Percentiles rank a stretch among this genome's conserved stretches.
Evolutionary conservation across 805 yeast genomes (phyloP).

Genomic region (Cyberlindnera bimundalis): DNA sequence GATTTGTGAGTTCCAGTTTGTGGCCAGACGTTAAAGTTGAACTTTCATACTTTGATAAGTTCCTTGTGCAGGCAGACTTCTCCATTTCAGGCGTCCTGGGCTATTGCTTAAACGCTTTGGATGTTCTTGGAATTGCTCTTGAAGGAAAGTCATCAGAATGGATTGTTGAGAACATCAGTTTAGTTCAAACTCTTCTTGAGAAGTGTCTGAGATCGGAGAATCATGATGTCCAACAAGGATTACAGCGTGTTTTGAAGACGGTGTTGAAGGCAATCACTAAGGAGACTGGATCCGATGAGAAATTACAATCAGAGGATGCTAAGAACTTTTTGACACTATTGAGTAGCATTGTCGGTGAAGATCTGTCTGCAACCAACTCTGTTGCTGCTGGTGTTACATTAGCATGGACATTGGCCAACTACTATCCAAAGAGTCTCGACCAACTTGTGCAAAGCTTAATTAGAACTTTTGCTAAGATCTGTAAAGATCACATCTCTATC

Average conservation of each 20-base stretch:
- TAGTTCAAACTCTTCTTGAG: conserved; percentile 71
- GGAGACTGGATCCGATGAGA: conserved; percentile 42
- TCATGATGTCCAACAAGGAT: conserved; percentile 81
- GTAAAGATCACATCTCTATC: conserved; percentile 78
- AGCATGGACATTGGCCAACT: conserved; percentile 77
- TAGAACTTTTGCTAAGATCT: conserved; percentile 84
- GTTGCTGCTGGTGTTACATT: conserved; percentile 84
- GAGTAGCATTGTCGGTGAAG: conserved; percentile 71
- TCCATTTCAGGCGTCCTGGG: conserved; percentile 66
- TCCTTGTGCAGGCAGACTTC: conserved; percentile 73
- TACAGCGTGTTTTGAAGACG: conserved; percentile 70
- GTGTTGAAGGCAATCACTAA: conserved; percentile 63
- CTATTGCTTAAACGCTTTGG: conserved; percentile 85
- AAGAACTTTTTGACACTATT: conserved; percentile 59
- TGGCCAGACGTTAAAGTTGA: conserved; percentile 93
- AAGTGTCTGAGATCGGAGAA: conserved; percentile 79
- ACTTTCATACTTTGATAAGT: conserved; percentile 82
- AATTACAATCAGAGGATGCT: conserved; percentile 58
- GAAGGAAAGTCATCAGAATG: conserved; percentile 74
- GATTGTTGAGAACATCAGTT: conserved; percentile 69
- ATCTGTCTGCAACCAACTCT: conserved; percentile 66
- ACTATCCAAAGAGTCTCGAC: conserved; percentile 71
- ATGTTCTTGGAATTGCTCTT: conserved; percentile 79
- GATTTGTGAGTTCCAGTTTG: conserved; percentile 62
- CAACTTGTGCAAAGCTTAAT: conserved; percentile 71